Evolutionary conservation across 495 filamentous ascomycete species (phyloP).

Genomic region (Evernia prunastri): DNA sequence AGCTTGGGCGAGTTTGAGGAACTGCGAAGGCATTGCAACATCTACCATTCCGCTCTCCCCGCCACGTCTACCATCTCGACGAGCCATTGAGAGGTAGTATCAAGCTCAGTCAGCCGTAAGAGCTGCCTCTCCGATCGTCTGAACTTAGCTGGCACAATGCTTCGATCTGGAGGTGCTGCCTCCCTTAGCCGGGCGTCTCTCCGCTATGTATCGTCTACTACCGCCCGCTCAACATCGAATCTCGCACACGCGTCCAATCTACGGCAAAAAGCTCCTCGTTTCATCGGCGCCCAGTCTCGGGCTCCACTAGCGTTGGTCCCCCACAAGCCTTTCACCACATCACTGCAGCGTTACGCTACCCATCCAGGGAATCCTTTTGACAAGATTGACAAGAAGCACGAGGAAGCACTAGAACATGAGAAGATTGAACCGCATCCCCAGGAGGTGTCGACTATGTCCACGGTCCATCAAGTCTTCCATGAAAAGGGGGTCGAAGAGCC

Average conservation of each 20-base stretch:
- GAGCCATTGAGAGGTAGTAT: slow-evolving; percentile 3
- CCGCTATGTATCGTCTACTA: slow-evolving; percentile 40
- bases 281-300: slow-evolving; percentile 28
- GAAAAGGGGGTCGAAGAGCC: slow-evolving; percentile 33
- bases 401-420: slow-evolving; percentile 43
- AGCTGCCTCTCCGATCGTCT: not conserved
- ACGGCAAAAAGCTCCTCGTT: slow-evolving; percentile 21
- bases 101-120: not conserved
- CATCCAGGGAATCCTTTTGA: slow-evolving; percentile 27
- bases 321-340: slow-evolving; percentile 47
- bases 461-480: slow-evolving; percentile 49
- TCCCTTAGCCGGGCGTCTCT: slow-evolving; percentile 42
- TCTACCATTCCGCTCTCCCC: not conserved
- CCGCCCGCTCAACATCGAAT: slow-evolving; percentile 41
- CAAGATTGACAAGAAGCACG: slow-evolving; percentile 45
- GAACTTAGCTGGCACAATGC: slow-evolving; percentile 33
- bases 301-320: slow-evolving; percentile 35
- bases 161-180: slow-evolving; percentile 44
- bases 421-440: slow-evolving; percentile 52
- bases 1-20: not conserved
- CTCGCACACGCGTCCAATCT: slow-evolving; percentile 36
- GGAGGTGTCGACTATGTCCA: slow-evolving; percentile 51
- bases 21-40: not conserved
- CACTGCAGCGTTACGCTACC: slow-evolving; percentile 46
- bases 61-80: not conserved